Evolutionary conservation across 2,329 filamentous ascomycete species (phyloP).

Genomic region (Pseudopyrenochaeta lycopersici): DNA sequence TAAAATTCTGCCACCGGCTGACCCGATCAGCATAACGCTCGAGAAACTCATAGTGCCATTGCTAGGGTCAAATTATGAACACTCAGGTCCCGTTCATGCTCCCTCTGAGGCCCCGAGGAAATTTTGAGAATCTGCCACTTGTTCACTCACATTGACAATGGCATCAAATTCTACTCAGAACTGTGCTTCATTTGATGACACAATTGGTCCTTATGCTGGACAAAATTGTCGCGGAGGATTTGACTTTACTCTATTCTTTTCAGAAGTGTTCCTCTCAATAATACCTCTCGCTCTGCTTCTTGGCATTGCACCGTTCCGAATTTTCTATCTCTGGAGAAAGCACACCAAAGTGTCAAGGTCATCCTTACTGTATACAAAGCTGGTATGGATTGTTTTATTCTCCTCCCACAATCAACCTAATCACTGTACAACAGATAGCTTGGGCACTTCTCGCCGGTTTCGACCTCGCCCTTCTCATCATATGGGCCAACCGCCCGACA

Average conservation of each 20-base stretch:
- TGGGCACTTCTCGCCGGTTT: constrained; percentile 36
- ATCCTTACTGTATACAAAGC: constrained; percentile 32
- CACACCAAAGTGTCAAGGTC: constrained; percentile 34
- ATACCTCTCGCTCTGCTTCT: constrained; percentile 41
- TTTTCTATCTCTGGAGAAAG: constrained; percentile 36
- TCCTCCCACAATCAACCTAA: not conserved
- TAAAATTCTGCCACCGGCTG: constrained; percentile 30
- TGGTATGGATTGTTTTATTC: constrained; percentile 27
- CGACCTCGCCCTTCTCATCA: constrained; percentile 36
- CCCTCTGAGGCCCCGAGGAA: constrained; percentile 30
- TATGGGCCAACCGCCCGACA: constrained; percentile 32
- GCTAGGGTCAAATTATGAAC: constrained; percentile 23
- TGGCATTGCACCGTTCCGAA: constrained; percentile 36
- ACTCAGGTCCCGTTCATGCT: constrained; percentile 20
- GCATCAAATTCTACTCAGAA: constrained; percentile 21
- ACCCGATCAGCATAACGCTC: constrained; percentile 21
- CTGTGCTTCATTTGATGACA: constrained; percentile 39
- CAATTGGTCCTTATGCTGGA: constrained; percentile 44
- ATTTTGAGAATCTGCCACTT: constrained; percentile 27
- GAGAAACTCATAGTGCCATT: constrained; percentile 18
- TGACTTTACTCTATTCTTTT: constrained; percentile 51
- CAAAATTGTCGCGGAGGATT: constrained; percentile 45
- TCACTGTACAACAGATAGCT: constrained; percentile 22
- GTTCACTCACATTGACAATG: constrained; percentile 29
- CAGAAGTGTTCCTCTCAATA: constrained; percentile 45